Base-by-base conservation (phyloP, 306 rosid species). In the Casuarina cunninghamiana region DNA sequence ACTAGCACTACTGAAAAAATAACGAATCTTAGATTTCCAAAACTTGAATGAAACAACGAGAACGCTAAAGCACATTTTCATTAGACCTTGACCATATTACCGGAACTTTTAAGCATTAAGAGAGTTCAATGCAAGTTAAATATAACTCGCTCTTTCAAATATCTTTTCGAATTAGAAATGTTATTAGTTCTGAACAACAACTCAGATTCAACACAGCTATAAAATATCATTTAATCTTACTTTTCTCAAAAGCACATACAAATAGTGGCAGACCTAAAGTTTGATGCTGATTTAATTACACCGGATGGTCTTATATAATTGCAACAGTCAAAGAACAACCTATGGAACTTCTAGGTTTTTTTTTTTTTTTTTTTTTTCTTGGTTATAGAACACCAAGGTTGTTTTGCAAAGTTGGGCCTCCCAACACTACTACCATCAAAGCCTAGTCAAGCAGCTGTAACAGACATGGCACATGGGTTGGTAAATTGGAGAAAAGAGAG, bases 401-500 rank as follows among this genome's bases (percentile, higher is more conserved):
- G 51, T 65, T 69, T 70, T 12, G 39, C 73, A 73, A 37, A 67
- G 39, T 67, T 73, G 53, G 16, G 77, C 63, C 43, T 44, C 67
- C 48, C 45, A 53, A 74, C 6, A 8, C n/a, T 7, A 8, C n/a
- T 7, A 44, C 53, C 74, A 43, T 53, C 69, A 71, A 46, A 43
- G 54, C 46, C 54, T 9, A 50, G 8, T 61, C 53, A 35, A 71
- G 48, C 45, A 51, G 32, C 53, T 19, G 10, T 42, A 72, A 44
- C 51, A 77, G 43, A n/a, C 11, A 63, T 35, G 48, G 46, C n/a
- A 66, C 19, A 70, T 38, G n/a, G 0, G 58, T 75, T 32, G 71
- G 48, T 35, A 71, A 35, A 60, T 32, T 48, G 75, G 50, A 53
- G 21, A 66, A 17, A 43, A 38, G 17, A 68, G 80, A 82, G 74